A percentile compares a stretch with the other conserved stretches of the same genome.
These are phyloP conservation scores for Beauveria varroae DNA, from an alignment of 2,329 filamentous ascomycete species.

Conservation along the genomic window DNA sequence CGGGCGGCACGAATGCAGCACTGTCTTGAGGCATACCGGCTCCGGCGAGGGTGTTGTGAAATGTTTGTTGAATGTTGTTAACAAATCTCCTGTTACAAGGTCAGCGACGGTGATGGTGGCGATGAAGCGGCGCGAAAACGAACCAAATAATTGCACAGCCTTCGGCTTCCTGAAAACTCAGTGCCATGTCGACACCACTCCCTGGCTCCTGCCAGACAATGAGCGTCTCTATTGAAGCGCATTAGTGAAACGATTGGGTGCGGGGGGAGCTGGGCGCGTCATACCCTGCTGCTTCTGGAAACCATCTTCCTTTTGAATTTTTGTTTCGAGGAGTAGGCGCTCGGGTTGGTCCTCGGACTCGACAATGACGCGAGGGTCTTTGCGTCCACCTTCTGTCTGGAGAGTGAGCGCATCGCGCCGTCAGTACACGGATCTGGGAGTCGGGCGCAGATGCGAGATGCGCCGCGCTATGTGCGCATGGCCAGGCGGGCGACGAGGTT, in stretches of 20 bases:
- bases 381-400: constrained; percentile 53
- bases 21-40: constrained; percentile 44
- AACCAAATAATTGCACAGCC: constrained; percentile 91
- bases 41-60: constrained; percentile 50
- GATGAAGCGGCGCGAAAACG: constrained; percentile 18
- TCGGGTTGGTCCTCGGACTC: constrained; percentile 88
- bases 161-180: constrained; percentile 96
- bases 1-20: background rate
- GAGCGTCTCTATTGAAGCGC: constrained; percentile 64
- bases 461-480: background rate
- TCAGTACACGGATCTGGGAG: constrained; percentile 20
- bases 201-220: constrained; percentile 92
- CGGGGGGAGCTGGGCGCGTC: constrained; percentile 17
- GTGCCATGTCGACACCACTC: constrained; percentile 88
- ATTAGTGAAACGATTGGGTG: constrained; percentile 17
- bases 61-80: constrained; percentile 70
- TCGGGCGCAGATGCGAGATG: constrained; percentile 5
- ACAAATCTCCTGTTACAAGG: constrained; percentile 70
- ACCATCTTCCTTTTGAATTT: constrained; percentile 85
- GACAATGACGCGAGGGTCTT: constrained; percentile 82
- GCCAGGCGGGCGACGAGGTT: constrained; percentile 9
- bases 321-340: constrained; percentile 77
- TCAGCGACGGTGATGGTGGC: constrained; percentile 16
- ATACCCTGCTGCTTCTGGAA: constrained; percentile 97
- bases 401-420: constrained; percentile 14